These are phyloP conservation scores for Astraeus odoratus DNA, from an alignment of 768 basidiomycete species.

Conservation along the genomic window DNA sequence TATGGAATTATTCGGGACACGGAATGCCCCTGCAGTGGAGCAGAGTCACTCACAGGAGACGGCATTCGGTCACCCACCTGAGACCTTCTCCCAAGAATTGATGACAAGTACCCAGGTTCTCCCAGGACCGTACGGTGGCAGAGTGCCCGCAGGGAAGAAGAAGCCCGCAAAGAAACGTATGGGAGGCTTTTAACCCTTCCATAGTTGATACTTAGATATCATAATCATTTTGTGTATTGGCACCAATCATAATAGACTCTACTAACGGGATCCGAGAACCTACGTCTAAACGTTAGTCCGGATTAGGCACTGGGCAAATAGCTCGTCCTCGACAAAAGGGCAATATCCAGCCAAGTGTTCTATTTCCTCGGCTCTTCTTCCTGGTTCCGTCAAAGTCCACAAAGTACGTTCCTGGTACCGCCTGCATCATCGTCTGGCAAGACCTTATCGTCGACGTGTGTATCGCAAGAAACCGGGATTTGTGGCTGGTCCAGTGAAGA, in stretches of 20 bases:
- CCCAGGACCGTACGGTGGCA: constrained; percentile 66
- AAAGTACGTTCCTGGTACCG: constrained; percentile 7
- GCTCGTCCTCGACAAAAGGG: not conserved
- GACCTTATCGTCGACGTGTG: constrained; percentile 41
- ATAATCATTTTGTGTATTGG: not conserved
- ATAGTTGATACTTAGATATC: not conserved
- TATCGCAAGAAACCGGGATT: constrained; percentile 65
- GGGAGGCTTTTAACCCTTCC: constrained; percentile 59
- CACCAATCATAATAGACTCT: not conserved
- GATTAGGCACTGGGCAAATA: not conserved
- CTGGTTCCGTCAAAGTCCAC: constrained; percentile 14
- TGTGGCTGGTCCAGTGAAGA: constrained; percentile 52
- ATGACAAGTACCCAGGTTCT: constrained; percentile 64
- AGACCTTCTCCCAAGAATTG: constrained; percentile 33
- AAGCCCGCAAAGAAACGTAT: constrained; percentile 58
- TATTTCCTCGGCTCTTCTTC: constrained; percentile 6
- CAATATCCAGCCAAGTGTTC: not conserved
- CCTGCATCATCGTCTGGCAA: constrained; percentile 12
- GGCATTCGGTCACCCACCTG: constrained; percentile 5
- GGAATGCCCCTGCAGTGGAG: constrained; percentile 9
- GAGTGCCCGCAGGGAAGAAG: constrained; percentile 45
- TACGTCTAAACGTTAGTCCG: not conserved
- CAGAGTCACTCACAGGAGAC: constrained; percentile 14
- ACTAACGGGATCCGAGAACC: no score
- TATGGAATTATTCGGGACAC: not conserved